Base-by-base conservation (phyloP, 805 yeast species). In the Candida yuanshanica region DNA sequence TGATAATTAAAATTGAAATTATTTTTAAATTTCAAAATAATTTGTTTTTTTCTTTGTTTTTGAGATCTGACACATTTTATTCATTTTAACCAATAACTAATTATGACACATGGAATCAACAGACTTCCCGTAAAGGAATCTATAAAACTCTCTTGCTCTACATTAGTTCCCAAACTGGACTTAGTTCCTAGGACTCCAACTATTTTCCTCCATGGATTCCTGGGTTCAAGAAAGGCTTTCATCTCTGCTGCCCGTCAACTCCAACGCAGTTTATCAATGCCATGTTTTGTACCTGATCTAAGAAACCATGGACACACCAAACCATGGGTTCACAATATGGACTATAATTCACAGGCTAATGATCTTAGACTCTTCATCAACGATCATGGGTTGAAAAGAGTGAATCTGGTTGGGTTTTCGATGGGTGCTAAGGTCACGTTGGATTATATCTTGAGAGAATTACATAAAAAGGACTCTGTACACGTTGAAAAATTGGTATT, bases 341-440 rank as follows among this genome's bases (percentile, higher is more conserved):
- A 36, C 11, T 77, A 77, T 49, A n/a, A 38, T 5, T 55, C 69
- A 1, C 40, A 48, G 35, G 35, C 51, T 1, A 31, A 26, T 4
- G 57, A 54, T 27, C 26, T 54, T 1, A 39, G 34, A 9, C 22
- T 36, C 20, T 50, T 52, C 42, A 40, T 54, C 34, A 26, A 41
- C 13, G 33, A 38, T 10, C 41, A 42, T 12, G 41, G 45, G 20
- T 53, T 66, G 3, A 16, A 26, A 2, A 62, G 62, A 12, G 58
- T 67, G 5, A 55, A 65, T 29, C 38, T 71, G 4, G 43, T 70
- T 11, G 83, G 84, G 0, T 81, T 74, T 51, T 76, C 81, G 16
- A 70, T 79, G 75, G 85, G 85, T 1, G 83, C 80, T 4, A 77
- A 76, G 50, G 68, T 73, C 1, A 75, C 75, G 0, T 68, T 79